Evolutionary conservation across 441 rosid species (phyloP).

Genomic region (Dalechampia spathulata): DNA sequence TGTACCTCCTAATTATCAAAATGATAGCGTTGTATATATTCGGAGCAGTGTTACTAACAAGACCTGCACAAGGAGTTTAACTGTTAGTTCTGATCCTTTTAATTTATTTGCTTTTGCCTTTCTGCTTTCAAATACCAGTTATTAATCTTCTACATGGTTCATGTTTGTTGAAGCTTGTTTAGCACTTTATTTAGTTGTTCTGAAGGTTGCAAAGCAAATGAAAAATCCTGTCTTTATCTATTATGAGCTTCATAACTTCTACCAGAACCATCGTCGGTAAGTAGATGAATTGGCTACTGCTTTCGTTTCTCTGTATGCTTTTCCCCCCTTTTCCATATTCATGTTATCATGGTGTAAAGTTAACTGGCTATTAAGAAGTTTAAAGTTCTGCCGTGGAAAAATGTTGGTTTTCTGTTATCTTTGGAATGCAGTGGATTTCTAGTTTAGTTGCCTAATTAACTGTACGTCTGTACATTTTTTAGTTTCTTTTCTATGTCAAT

Average conservation of each 20-base stretch:
- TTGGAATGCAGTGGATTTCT: too few relatives aligned
- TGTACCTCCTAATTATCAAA: constrained; percentile 37
- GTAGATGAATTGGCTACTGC: too few relatives aligned
- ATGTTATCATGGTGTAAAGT: too few relatives aligned
- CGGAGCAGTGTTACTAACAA: constrained; percentile 33
- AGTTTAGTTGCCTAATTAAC: too few relatives aligned
- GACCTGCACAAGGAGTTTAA: constrained; percentile 44
- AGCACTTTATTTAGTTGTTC: not conserved
- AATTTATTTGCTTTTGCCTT: not conserved
- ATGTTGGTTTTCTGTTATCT: too few relatives aligned
- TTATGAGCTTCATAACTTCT: constrained; percentile 93
- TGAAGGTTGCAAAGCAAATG: constrained; percentile 69
- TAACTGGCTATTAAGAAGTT: too few relatives aligned
- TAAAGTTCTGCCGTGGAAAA: too few relatives aligned
- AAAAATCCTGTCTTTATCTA: constrained; percentile 77
- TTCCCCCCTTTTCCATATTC: too few relatives aligned
- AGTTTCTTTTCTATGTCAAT: too few relatives aligned
- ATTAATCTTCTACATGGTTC: not conserved
- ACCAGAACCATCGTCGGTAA: constrained; percentile 93
- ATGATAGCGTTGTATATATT: constrained; percentile 47
- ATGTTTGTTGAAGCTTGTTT: constrained; percentile 5
- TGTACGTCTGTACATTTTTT: too few relatives aligned
- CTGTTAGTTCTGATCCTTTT: constrained; percentile 31
- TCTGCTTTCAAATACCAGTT: not conserved
- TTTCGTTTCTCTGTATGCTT: too few relatives aligned